These are phyloP conservation scores for Rubia yunnanensis DNA, from an alignment of 257 asterid species.

Conservation along the genomic window DNA sequence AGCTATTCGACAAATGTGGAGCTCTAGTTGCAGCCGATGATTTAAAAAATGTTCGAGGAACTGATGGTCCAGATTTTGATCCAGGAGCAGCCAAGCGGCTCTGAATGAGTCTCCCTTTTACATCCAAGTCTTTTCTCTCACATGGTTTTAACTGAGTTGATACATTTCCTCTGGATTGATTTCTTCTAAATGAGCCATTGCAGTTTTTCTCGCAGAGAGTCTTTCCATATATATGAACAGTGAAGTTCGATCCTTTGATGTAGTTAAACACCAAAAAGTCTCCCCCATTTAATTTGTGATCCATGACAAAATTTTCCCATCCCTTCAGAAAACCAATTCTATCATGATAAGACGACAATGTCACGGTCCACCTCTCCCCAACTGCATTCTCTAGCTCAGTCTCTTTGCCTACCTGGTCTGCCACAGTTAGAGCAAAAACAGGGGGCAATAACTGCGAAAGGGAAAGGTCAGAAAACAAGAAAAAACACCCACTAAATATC, in stretches of 20 bases:
- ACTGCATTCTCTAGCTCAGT: constrained; percentile 40
- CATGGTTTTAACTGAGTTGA: constrained; percentile 12
- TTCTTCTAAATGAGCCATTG: constrained; percentile 4
- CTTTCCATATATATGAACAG: constrained; percentile 32
- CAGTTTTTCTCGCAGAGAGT: constrained; percentile 32
- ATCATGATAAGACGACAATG: constrained; percentile 19
- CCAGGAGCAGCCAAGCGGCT: constrained; percentile 17
- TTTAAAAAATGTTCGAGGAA: background rate
- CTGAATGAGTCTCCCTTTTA: constrained; percentile 12
- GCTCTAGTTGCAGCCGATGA: background rate
- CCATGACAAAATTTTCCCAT: constrained; percentile 41
- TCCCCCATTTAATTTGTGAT: constrained; percentile 37
- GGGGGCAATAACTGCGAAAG: constrained; percentile 65
- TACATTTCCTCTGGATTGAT: constrained; percentile 6
- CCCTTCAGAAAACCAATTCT: constrained; percentile 46
- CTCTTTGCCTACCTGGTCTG: constrained; percentile 25
- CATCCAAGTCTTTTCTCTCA: constrained; percentile 3
- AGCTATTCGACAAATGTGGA: constrained; percentile 2
- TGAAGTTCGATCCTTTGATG: constrained; percentile 28
- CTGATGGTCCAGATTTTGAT: constrained; percentile 11
- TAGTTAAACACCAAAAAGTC: constrained; percentile 32
- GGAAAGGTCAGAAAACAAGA: background rate
- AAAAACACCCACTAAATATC: background rate
- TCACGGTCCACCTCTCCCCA: constrained; percentile 40
- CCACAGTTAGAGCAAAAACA: constrained; percentile 23